phyloP scores from a whole-genome alignment of 306 rosid species.

The Vachellia pachyceras region DNA sequence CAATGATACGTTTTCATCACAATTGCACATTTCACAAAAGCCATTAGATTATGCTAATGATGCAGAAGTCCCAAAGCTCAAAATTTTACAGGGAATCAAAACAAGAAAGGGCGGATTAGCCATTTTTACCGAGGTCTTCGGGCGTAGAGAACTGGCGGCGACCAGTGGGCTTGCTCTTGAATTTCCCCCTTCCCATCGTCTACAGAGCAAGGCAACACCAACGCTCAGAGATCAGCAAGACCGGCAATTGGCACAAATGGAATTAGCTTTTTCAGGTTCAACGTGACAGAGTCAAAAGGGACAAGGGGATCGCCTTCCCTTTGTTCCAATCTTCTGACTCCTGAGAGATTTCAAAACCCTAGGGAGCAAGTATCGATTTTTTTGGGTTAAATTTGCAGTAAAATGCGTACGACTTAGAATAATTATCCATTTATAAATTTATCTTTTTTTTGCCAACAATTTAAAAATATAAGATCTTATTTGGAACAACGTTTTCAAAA shows the following conservation, averaged over 20 bases:
- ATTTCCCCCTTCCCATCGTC: slow-evolving; percentile 92
- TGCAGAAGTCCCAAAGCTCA: neutral
- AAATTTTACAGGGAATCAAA: slow-evolving; percentile 3
- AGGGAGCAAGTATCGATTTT: neutral
- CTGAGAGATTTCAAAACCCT: neutral
- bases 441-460: too few relatives aligned
- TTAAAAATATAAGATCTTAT: too few relatives aligned
- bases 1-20: neutral
- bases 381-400: too few relatives aligned
- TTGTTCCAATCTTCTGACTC: neutral
- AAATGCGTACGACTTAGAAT: neutral
- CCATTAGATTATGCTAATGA: neutral
- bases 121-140: slow-evolving; percentile 74
- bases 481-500: too few relatives aligned
- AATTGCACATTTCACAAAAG: neutral
- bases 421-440: too few relatives aligned
- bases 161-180: slow-evolving; percentile 92
- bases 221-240: neutral
- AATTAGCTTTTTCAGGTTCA: neutral
- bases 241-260: neutral
- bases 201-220: slow-evolving; percentile 16
- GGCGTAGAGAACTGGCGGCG: slow-evolving; percentile 87
- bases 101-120: neutral
- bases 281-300: neutral
- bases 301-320: neutral